Percentiles rank a stretch among this genome's conserved stretches.
Evolutionary conservation across 139 green algal genomes (phyloP).

Genomic region (Limnomonas spitsbergensis): DNA sequence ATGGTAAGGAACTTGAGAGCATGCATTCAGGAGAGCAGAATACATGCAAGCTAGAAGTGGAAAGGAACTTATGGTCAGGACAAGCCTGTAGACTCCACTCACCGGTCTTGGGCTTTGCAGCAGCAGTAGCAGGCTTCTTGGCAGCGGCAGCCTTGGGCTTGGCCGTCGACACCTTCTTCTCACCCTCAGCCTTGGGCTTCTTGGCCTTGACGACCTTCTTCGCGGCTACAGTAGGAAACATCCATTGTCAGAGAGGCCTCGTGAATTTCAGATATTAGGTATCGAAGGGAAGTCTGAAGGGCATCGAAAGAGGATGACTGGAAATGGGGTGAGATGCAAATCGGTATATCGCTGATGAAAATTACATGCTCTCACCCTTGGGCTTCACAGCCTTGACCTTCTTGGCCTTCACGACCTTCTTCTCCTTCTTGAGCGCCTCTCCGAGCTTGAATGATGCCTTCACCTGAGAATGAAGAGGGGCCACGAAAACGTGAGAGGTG

Average conservation of each 20-base stretch:
- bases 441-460: slow-evolving; percentile 35
- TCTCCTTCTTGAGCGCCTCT: slow-evolving; percentile 35
- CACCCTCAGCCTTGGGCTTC: slow-evolving; percentile 10
- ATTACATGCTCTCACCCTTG: slow-evolving; percentile 25
- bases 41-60: no score
- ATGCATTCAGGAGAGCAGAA: no score
- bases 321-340: background rate
- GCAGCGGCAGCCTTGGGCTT: slow-evolving; percentile 9
- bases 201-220: slow-evolving; percentile 30
- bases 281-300: background rate
- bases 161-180: background rate
- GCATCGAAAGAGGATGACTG: no score
- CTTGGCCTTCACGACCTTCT: slow-evolving; percentile 15
- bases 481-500: background rate
- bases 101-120: slow-evolving; percentile 22
- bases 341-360: no score
- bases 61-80: no score
- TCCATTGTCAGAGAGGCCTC: background rate
- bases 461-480: slow-evolving; percentile 6
- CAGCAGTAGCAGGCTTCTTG: slow-evolving; percentile 28
- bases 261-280: background rate
- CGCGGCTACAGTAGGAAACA: slow-evolving; percentile 2
- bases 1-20: no score
- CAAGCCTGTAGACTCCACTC: no score
- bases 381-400: slow-evolving; percentile 15